Evolutionary conservation across 1,284 basidiomycete species (phyloP), one percentile per base, ranked within the genome.

Genomic region (Irpex sp.): DNA sequence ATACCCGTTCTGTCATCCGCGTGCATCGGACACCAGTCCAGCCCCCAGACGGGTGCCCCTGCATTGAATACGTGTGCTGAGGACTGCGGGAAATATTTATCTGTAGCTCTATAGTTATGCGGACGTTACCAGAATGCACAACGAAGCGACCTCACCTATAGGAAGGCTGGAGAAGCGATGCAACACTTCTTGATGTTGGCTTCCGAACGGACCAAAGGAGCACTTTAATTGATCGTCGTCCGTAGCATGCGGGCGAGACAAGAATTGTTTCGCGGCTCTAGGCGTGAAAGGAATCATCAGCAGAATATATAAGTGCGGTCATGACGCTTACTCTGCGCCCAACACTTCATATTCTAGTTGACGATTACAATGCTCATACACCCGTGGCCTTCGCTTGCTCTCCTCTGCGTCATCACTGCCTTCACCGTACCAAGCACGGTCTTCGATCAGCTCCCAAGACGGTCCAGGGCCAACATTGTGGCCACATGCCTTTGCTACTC

Each of bases 11-110:
- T 82, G 59, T 90, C 86, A 31, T 81, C 77, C 26, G 83, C 78
- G 64, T 90, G 83, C 17, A 88, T 86, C 1, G 95, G 94, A 73
- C 93, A 94, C 94, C 95, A 97, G 69, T 96, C 93, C 17, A 96
- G 72, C 0, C 87, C 92, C 88, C 91, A 94, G 13, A 93, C 90
- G 0, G 92, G 91, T 2, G 88, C 89, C 1, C 96, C 96, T 0
- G 91, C 89, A 66, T 89, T 91, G 75, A 97, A 89, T 0, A 94
- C 78, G 66, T 89, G 83, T 0, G 87, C 80, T 36, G 81, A 77
- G 64, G 82, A 84, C 47, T 79, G 82, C 2, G 81, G 74, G 55
- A 84, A 77, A 62, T 81, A 73, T 17, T 75, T 69, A 11, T 72
- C 79, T 81, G 61, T 9, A 44, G 21, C 37, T 54, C 40, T 26